phyloP scores from a whole-genome alignment of 1,139 yeast genomes.

The Candida sojae region DNA sequence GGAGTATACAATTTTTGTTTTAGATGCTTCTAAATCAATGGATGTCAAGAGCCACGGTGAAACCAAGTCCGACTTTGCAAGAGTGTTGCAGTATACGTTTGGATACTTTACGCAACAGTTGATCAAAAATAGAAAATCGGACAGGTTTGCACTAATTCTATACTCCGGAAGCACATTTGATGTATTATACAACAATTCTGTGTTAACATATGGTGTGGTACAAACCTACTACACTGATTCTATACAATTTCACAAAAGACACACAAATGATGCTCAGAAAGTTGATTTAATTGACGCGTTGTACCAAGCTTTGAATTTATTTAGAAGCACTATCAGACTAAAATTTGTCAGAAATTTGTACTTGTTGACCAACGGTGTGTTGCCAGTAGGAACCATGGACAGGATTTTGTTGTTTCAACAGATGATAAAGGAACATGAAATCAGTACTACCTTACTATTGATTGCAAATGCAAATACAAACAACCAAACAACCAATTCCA shows the following conservation, averaged over 20 bases:
- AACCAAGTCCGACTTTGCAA: constrained; percentile 6
- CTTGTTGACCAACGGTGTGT: constrained; percentile 43
- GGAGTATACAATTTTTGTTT: constrained; percentile 52
- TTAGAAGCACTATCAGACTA: constrained; percentile 20
- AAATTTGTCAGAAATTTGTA: constrained; percentile 42
- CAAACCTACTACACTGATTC: constrained; percentile 15
- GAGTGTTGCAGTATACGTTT: constrained; percentile 7
- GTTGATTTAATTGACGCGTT: constrained; percentile 29
- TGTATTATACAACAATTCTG: constrained; percentile 23
- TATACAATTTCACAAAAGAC: constrained; percentile 8
- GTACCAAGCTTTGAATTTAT: constrained; percentile 29
- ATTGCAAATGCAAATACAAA: constrained; percentile 23
- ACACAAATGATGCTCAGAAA: constrained; percentile 7
- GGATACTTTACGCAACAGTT: constrained; percentile 12
- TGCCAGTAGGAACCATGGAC: background rate
- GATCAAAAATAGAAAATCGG: constrained; percentile 14
- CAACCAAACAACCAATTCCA: constrained; percentile 11
- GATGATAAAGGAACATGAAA: constrained; percentile 6
- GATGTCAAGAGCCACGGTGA: background rate
- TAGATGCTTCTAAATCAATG: constrained; percentile 15
- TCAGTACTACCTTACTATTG: constrained; percentile 30
- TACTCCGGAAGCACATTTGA: constrained; percentile 17
- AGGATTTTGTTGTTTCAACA: background rate
- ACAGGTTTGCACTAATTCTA: constrained; percentile 12
- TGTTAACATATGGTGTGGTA: constrained; percentile 25